Conservation (phyloP, 805 yeast genomes). For the Candida namnaoensis region DNA sequence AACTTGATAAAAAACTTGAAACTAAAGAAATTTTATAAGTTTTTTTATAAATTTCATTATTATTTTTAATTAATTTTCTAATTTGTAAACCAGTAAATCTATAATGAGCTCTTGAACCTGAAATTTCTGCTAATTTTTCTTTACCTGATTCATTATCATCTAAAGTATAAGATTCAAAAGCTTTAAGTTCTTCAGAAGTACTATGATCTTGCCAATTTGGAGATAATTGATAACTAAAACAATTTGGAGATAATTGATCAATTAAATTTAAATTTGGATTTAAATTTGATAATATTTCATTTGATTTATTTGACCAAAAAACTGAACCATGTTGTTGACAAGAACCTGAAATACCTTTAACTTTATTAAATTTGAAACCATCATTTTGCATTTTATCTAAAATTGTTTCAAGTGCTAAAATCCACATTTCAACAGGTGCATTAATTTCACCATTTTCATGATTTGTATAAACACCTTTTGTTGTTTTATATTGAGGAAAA, state of each 20-base stretch:
- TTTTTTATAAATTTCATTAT: constrained; percentile 40
- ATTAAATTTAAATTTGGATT: constrained; percentile 24
- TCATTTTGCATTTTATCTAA: constrained; percentile 41
- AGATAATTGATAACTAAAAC: constrained; percentile 55
- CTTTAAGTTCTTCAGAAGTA: constrained; percentile 58
- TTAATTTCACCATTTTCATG: constrained; percentile 50
- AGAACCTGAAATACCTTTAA: constrained; percentile 70
- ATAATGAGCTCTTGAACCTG: constrained; percentile 86
- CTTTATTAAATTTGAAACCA: constrained; percentile 47
- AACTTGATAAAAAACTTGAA: constrained; percentile 67
- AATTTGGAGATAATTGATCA: constrained; percentile 37
- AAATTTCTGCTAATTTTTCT: constrained; percentile 46
- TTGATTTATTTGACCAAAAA: constrained; percentile 55
- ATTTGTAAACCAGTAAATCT: constrained; percentile 93
- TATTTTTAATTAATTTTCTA: constrained; percentile 50
- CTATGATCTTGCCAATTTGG: constrained; percentile 97
- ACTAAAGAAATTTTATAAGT: constrained; percentile 66
- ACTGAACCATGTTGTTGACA: constrained; percentile 93
- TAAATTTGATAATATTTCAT: constrained; percentile 28
- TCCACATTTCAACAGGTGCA: constrained; percentile 87
- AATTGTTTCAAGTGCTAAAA: constrained; percentile 68
- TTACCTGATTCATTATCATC: constrained; percentile 33
- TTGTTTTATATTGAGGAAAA: constrained; percentile 50
- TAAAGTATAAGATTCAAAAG: constrained; percentile 53
- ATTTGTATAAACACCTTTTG: constrained; percentile 61